phyloP scores from a whole-genome alignment of 495 filamentous ascomycete species.

The Letharia lupina region DNA sequence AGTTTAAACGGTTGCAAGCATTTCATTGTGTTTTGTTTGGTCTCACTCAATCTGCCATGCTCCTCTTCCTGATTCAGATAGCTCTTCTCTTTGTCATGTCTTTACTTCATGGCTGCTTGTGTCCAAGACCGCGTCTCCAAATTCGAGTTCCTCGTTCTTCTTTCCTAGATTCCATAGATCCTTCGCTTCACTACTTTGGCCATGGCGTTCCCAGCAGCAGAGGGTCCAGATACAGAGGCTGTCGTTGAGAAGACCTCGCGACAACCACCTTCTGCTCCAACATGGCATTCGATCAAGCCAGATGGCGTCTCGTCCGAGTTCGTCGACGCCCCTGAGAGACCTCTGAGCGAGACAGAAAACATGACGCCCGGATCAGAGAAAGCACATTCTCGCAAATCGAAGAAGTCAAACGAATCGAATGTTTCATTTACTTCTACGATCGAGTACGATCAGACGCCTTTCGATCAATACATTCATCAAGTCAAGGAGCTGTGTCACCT shows the following conservation, averaged over 20 bases:
- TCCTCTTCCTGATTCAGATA: too few species aligned
- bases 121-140: background rate
- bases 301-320: background rate
- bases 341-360: background rate
- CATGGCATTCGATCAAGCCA: background rate
- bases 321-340: background rate
- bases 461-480: background rate
- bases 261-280: background rate
- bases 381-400: background rate
- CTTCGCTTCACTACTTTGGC: background rate
- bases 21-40: constrained; percentile 6
- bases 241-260: background rate
- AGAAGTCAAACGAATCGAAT: background rate
- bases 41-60: too few species aligned
- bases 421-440: constrained; percentile 1
- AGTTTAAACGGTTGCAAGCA: constrained; percentile 4
- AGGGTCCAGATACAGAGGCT: background rate
- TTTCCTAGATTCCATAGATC: background rate
- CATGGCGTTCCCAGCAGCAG: background rate
- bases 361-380: background rate
- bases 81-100: background rate
- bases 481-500: constrained; percentile 9
- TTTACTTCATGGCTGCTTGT: background rate
- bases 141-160: background rate
- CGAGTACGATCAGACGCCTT: background rate